A percentile compares a stretch with the other conserved stretches of the same genome.
These are phyloP conservation scores for Apiosordaria backusii DNA, from an alignment of 495 filamentous ascomycete species.

Conservation along the genomic window DNA sequence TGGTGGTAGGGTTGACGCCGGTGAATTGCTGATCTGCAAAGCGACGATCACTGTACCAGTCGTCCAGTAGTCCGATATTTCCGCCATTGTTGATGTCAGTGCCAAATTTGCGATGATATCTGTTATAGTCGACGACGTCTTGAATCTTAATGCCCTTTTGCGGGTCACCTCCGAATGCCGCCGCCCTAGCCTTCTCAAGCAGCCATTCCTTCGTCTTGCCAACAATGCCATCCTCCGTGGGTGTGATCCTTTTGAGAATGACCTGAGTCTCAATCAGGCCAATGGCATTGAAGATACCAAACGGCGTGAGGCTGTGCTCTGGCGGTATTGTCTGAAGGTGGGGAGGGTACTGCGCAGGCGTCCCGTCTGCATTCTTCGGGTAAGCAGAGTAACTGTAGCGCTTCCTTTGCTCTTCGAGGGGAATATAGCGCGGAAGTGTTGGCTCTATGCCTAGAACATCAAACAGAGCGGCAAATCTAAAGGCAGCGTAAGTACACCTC, in stretches of 20 bases:
- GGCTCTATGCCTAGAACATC: slow-evolving; percentile 36
- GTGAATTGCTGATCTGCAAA: slow-evolving; percentile 52
- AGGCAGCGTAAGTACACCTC: not conserved
- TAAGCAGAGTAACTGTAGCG: slow-evolving; percentile 33
- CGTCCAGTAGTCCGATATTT: slow-evolving; percentile 43
- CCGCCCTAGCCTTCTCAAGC: slow-evolving; percentile 23
- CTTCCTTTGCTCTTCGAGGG: slow-evolving; percentile 30
- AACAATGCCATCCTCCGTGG: slow-evolving; percentile 31
- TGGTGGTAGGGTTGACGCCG: slow-evolving; percentile 48
- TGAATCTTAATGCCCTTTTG: slow-evolving; percentile 37
- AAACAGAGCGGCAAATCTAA: slow-evolving; percentile 36
- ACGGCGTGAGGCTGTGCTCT: slow-evolving; percentile 24
- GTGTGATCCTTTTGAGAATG: slow-evolving; percentile 35
- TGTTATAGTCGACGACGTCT: slow-evolving; percentile 41
- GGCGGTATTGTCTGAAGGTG: slow-evolving; percentile 32
- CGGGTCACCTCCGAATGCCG: slow-evolving; percentile 30
- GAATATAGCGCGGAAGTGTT: slow-evolving; percentile 31
- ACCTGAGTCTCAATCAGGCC: slow-evolving; percentile 34
- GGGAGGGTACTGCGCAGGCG: slow-evolving; percentile 33
- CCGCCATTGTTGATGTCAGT: slow-evolving; percentile 38
- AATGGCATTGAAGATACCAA: slow-evolving; percentile 33
- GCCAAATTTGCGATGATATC: slow-evolving; percentile 32
- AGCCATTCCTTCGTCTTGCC: slow-evolving; percentile 32
- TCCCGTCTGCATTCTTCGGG: slow-evolving; percentile 28
- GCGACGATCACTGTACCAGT: slow-evolving; percentile 49